A percentile compares a stretch with the other conserved stretches of the same genome.
Evolutionary conservation across 2,329 filamentous ascomycete genomes (phyloP).

Genomic region (Ophiostoma populinum): DNA sequence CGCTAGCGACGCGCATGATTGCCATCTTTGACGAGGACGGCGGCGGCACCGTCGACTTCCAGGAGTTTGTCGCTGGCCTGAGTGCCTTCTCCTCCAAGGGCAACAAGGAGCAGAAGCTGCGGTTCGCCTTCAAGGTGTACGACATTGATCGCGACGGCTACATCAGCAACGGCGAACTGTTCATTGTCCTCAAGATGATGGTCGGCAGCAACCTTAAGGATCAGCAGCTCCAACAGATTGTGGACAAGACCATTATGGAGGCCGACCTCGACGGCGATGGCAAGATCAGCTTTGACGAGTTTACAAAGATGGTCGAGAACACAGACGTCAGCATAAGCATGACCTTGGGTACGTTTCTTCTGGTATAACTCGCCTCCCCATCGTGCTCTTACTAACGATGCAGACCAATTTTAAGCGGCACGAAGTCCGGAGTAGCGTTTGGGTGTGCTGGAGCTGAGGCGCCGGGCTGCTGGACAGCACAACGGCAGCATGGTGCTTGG

Average conservation of each 20-base stretch:
- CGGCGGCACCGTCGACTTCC: constrained; percentile 93
- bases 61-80: constrained; percentile 91
- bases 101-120: constrained; percentile 97
- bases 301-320: constrained; percentile 96
- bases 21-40: constrained; percentile 98
- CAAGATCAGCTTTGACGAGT: constrained; percentile 98
- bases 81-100: constrained; percentile 95
- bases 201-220: constrained; percentile 98
- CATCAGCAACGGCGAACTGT: constrained; percentile 97
- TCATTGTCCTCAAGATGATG: constrained; percentile 99
- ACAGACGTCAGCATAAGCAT: constrained; percentile 65
- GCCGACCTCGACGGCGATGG: constrained; percentile 90
- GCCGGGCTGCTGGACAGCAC: too few relatives aligned
- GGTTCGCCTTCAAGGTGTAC: constrained; percentile 98
- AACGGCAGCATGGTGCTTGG: too few relatives aligned
- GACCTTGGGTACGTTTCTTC: constrained; percentile 38
- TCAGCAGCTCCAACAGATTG: constrained; percentile 96
- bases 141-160: constrained; percentile 97
- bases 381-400: neutral
- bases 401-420: constrained; percentile 7
- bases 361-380: neutral
- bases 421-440: too few relatives aligned
- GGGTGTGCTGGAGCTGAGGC: too few relatives aligned
- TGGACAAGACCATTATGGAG: constrained; percentile 99
- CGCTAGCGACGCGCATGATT: constrained; percentile 95